Conservation (phyloP, 306 rosid genomes). For the Lagenaria siceraria region DNA sequence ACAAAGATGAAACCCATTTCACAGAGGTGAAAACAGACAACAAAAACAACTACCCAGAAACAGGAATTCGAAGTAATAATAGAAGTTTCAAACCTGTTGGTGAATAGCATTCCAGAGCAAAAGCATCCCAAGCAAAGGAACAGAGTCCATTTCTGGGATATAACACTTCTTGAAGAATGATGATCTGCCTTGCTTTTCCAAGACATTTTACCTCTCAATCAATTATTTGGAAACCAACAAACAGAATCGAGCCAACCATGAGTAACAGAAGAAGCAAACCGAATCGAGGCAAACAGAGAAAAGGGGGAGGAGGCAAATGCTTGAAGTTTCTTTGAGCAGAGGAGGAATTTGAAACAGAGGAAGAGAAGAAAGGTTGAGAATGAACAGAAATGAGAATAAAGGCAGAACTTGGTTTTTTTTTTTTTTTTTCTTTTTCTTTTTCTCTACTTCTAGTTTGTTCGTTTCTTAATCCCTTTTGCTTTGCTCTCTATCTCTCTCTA, state of each 20-base stretch:
- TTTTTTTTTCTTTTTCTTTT: slow-evolving; percentile 6
- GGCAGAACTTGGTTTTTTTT: neutral
- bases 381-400: neutral
- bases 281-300: slow-evolving; percentile 5
- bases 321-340: neutral
- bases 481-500: slow-evolving; percentile 22
- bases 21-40: neutral
- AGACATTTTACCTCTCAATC: slow-evolving; percentile 32
- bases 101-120: slow-evolving; percentile 84
- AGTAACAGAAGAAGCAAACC: neutral
- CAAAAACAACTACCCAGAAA: neutral
- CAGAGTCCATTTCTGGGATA: slow-evolving; percentile 61
- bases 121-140: slow-evolving; percentile 74
- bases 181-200: slow-evolving; percentile 71
- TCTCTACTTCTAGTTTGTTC: slow-evolving; percentile 13
- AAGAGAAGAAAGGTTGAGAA: slow-evolving; percentile 4
- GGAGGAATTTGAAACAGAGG: slow-evolving; percentile 3
- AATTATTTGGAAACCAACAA: slow-evolving; percentile 9
- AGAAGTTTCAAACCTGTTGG: slow-evolving; percentile 43
- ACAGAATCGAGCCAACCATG: slow-evolving; percentile 24
- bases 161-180: slow-evolving; percentile 38
- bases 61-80: neutral
- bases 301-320: neutral
- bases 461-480: slow-evolving; percentile 13
- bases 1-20: neutral